Evolutionary conservation across 768 basidiomycete species (phyloP).

Genomic region (Podaxis rugospora): DNA sequence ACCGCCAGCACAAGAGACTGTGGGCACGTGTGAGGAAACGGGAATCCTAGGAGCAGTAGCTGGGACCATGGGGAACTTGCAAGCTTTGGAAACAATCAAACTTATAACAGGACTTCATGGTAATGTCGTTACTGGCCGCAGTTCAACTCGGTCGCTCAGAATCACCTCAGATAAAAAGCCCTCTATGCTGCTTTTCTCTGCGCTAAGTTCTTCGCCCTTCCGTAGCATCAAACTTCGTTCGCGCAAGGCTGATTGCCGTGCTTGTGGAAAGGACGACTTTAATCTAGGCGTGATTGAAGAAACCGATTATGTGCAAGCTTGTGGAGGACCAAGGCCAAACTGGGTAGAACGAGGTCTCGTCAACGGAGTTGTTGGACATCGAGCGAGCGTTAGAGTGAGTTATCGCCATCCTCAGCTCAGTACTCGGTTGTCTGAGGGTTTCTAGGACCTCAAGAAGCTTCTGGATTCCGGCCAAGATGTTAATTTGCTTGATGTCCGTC

Average conservation of each 20-base stretch:
- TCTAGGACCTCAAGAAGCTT: slow-evolving; percentile 44
- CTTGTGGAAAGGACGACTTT: slow-evolving; percentile 50
- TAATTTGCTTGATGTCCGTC: slow-evolving; percentile 74
- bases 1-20: slow-evolving; percentile 58
- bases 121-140: slow-evolving; percentile 20
- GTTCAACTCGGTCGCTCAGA: neutral
- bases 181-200: slow-evolving; percentile 69
- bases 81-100: slow-evolving; percentile 87
- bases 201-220: slow-evolving; percentile 66
- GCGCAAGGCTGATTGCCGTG: slow-evolving; percentile 64
- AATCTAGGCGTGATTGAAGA: slow-evolving; percentile 14
- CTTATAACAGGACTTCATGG: slow-evolving; percentile 66
- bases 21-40: slow-evolving; percentile 81
- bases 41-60: slow-evolving; percentile 89
- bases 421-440: neutral
- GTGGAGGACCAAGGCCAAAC: slow-evolving; percentile 68
- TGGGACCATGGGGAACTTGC: slow-evolving; percentile 84
- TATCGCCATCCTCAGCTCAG: neutral
- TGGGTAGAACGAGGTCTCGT: slow-evolving; percentile 55
- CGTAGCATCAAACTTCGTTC: slow-evolving; percentile 78
- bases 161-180: slow-evolving; percentile 49
- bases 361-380: slow-evolving; percentile 34
- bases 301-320: slow-evolving; percentile 80
- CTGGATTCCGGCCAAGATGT: slow-evolving; percentile 25
- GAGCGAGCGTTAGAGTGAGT: slow-evolving; percentile 41